Percentiles rank a stretch among this genome's conserved stretches.
Evolutionary conservation across 129 eudicot genomes (phyloP).

Genomic region (Heracleum sosnowskyi): DNA sequence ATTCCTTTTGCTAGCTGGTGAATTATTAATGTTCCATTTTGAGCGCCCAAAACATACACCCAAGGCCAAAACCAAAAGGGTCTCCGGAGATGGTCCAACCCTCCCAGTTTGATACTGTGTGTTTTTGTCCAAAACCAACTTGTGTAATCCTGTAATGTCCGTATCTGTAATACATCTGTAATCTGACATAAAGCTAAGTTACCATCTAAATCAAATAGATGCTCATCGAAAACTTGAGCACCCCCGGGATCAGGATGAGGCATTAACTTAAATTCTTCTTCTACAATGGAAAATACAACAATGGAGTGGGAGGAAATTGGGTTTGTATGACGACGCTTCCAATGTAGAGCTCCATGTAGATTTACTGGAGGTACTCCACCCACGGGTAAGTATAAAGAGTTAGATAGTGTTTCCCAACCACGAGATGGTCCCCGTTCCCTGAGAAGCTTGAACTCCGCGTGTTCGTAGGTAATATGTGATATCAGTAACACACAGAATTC

Average conservation of each 20-base stretch:
- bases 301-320: background rate
- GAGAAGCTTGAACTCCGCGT: background rate
- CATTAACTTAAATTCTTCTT: background rate
- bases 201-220: background rate
- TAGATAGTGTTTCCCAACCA: background rate
- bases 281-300: background rate
- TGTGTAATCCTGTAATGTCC: no score
- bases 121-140: no score
- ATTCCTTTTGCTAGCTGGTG: no score
- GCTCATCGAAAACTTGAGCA: background rate
- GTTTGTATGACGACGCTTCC: background rate
- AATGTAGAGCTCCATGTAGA: background rate
- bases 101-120: no score
- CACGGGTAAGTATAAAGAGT: background rate
- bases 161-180: no score
- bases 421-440: background rate
- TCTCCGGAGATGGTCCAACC: no score
- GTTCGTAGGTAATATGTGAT: background rate
- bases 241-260: background rate
- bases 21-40: no score
- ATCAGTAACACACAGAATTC: background rate
- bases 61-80: no score
- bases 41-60: no score
- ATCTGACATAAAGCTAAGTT: no score
- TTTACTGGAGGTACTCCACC: background rate